Conservation (phyloP, 805 yeast species). For the Candida stauntonica region DNA sequence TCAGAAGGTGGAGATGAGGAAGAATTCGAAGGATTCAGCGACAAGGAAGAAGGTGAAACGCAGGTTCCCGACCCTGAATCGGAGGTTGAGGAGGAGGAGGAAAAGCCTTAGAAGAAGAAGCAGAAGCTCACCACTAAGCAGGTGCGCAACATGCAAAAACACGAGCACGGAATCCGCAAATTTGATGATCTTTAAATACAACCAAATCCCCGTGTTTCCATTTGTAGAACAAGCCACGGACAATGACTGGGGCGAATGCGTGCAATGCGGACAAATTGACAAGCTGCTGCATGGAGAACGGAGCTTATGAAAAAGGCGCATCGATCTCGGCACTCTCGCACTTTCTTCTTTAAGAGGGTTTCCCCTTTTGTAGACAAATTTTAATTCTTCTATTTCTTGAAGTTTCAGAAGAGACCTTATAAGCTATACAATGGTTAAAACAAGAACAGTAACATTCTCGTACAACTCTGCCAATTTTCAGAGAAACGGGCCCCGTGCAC, state of each 20-base stretch:
- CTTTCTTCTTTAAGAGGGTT: too few relatives aligned
- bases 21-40: slow-evolving; percentile 12
- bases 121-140: slow-evolving; percentile 41
- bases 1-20: slow-evolving; percentile 16
- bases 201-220: too few relatives aligned
- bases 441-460: slow-evolving; percentile 15
- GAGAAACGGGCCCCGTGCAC: background rate
- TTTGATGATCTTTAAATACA: slow-evolving; percentile 51
- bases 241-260: too few relatives aligned
- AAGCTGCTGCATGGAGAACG: background rate
- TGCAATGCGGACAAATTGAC: too few relatives aligned
- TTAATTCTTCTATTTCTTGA: too few relatives aligned
- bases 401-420: background rate
- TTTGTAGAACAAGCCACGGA: too few relatives aligned
- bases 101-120: slow-evolving; percentile 23
- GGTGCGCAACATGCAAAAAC: slow-evolving; percentile 42
- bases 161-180: slow-evolving; percentile 59
- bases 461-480: too few relatives aligned
- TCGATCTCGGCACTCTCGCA: background rate
- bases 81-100: slow-evolving; percentile 18
- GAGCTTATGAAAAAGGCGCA: background rate
- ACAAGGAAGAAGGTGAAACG: background rate
- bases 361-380: too few relatives aligned
- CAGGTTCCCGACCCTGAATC: slow-evolving; percentile 5
- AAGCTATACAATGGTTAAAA: background rate